These are phyloP conservation scores for Knoxia roxburghii DNA, from an alignment of 257 asterid species.

Conservation along the genomic window DNA sequence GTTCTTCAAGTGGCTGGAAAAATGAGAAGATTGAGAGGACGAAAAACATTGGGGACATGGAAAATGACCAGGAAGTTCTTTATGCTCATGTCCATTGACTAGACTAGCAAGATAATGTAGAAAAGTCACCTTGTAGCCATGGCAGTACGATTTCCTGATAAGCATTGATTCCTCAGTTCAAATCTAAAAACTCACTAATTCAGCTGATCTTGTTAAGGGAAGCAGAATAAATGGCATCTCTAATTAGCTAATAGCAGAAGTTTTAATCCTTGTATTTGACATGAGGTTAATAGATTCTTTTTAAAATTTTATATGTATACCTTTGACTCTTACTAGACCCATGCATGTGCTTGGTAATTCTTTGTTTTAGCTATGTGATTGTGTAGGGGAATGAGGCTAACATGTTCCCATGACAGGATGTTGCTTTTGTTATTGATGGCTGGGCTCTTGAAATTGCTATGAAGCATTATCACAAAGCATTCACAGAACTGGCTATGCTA, in stretches of 20 bases:
- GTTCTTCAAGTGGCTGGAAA: neutral
- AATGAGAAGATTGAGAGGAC: neutral
- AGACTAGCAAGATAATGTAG: neutral
- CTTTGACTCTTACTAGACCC: neutral
- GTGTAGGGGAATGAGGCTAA: conserved; percentile 12
- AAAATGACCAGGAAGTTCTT: neutral
- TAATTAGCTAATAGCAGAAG: neutral
- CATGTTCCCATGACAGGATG: conserved; percentile 54
- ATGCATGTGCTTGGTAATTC: neutral
- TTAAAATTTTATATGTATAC: neutral
- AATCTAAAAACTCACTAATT: neutral
- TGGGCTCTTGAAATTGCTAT: conserved; percentile 99
- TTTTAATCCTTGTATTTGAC: neutral
- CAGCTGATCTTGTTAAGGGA: neutral
- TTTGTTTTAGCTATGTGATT: neutral
- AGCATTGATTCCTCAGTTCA: neutral
- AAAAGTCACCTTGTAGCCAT: neutral
- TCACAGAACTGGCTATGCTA: conserved; percentile 88
- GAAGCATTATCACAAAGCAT: conserved; percentile 76
- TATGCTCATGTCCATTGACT: neutral
- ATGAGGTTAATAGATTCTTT: neutral
- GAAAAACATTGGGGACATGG: neutral
- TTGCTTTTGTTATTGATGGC: conserved; percentile 96
- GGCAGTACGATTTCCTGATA: neutral
- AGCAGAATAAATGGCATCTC: neutral